Percentiles rank a stretch among this genome's conserved stretches.
These are phyloP conservation scores for Aureobasidium sp. DNA, from an alignment of 2,329 filamentous ascomycete genomes.

Conservation along the genomic window DNA sequence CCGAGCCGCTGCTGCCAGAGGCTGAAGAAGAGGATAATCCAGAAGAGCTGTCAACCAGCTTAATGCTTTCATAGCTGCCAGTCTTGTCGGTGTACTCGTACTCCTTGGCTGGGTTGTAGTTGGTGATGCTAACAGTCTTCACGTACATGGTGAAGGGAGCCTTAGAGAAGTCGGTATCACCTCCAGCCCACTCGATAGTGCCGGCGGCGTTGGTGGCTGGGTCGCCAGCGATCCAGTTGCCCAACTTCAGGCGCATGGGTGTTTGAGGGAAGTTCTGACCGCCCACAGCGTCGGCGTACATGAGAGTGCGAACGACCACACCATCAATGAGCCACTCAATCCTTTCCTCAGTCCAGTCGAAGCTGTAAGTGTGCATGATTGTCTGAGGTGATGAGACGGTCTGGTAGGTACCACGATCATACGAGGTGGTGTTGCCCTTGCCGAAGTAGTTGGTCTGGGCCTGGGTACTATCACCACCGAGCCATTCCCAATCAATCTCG, in stretches of 20 bases:
- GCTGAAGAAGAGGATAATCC: not conserved
- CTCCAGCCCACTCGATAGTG: slow-evolving; percentile 62
- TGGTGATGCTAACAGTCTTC: slow-evolving; percentile 43
- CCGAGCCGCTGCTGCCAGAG: not conserved
- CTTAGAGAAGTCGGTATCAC: slow-evolving; percentile 41
- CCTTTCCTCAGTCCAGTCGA: slow-evolving; percentile 53
- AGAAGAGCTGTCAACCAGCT: slow-evolving; percentile 23
- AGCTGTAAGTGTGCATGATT: slow-evolving; percentile 62
- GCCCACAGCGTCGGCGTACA: slow-evolving; percentile 55
- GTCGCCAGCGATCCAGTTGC: slow-evolving; percentile 42
- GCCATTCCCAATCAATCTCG: slow-evolving; percentile 81
- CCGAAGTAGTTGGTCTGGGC: slow-evolving; percentile 70
- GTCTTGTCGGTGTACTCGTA: slow-evolving; percentile 46
- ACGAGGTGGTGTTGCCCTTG: slow-evolving; percentile 64
- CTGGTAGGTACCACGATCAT: slow-evolving; percentile 61
- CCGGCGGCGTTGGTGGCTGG: slow-evolving; percentile 43
- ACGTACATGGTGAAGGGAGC: slow-evolving; percentile 48
- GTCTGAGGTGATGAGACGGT: slow-evolving; percentile 48
- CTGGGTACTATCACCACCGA: slow-evolving; percentile 55
- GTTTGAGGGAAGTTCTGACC: slow-evolving; percentile 71
- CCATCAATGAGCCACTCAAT: slow-evolving; percentile 68
- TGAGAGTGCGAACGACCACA: slow-evolving; percentile 60
- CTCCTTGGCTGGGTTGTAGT: slow-evolving; percentile 44
- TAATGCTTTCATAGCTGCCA: slow-evolving; percentile 44
- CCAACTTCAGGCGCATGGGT: slow-evolving; percentile 59